Conservation (phyloP, 352 stramenopile genomes). For the Globisporangium radiosum region DNA sequence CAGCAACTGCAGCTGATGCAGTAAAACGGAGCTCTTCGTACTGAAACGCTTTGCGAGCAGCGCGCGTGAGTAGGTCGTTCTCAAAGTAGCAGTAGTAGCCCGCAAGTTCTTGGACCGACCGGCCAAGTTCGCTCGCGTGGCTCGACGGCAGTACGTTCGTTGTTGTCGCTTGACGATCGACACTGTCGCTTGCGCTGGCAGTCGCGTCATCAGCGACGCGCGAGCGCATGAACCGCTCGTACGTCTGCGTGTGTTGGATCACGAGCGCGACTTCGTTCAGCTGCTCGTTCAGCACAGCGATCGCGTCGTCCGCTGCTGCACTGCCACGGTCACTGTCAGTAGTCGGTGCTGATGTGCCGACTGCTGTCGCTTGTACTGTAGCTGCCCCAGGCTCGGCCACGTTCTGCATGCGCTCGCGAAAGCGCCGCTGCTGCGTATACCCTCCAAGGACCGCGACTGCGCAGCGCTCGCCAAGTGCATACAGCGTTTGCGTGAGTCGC, state of each 20-base stretch:
- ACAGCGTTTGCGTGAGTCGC: conserved; percentile 46
- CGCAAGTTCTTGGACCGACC: conserved; percentile 76
- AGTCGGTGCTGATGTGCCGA: neutral
- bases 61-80: conserved; percentile 66
- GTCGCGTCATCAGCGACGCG: conserved; percentile 19
- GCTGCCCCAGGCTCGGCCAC: conserved; percentile 6
- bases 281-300: conserved; percentile 74
- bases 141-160: conserved; percentile 36
- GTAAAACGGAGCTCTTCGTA: conserved; percentile 67
- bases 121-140: conserved; percentile 71
- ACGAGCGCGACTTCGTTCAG: conserved; percentile 83
- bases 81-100: conserved; percentile 87
- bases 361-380: neutral
- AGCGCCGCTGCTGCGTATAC: conserved; percentile 75
- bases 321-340: conserved; percentile 9
- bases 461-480: conserved; percentile 50
- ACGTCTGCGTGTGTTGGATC: conserved; percentile 86
- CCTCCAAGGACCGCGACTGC: conserved; percentile 47
- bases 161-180: neutral
- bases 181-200: conserved; percentile 5
- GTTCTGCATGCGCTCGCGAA: conserved; percentile 53
- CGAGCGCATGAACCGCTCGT: conserved; percentile 83
- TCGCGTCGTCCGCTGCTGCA: conserved; percentile 35
- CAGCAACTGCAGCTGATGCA: neutral
- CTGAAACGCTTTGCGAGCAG: conserved; percentile 78